Percentiles rank a stretch among this genome's conserved stretches.
Conservation (phyloP, 345 rosid genomes). For the Eucalyptus rudis region DNA sequence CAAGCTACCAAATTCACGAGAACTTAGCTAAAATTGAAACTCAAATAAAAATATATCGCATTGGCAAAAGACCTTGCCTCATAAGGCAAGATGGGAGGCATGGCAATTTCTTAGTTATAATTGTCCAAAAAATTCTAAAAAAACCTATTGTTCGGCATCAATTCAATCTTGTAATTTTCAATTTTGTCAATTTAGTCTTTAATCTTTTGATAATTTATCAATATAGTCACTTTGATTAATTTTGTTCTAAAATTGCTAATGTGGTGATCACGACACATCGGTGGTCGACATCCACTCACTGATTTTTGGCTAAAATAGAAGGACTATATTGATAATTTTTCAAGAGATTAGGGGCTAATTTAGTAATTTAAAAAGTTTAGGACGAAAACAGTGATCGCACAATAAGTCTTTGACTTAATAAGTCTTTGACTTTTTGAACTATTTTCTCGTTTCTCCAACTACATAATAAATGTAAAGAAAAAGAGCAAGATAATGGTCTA, state of each 20-base stretch:
- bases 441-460: neutral
- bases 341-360: neutral
- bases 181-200: neutral
- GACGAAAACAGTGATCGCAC: rapidly evolving
- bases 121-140: neutral
- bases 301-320: neutral
- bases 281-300: rapidly evolving
- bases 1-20: neutral
- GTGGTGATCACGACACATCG: rapidly evolving
- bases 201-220: rapidly evolving
- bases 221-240: rapidly evolving
- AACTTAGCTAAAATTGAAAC: neutral
- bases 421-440: neutral
- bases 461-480: neutral
- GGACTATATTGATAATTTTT: rapidly evolving
- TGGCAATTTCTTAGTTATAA: neutral
- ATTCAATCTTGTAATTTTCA: rapidly evolving
- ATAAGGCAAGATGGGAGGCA: neutral
- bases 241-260: rapidly evolving
- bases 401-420: neutral
- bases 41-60: neutral
- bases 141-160: rapidly evolving
- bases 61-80: neutral
- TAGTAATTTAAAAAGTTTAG: neutral
- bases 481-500: neutral